Base-by-base conservation (phyloP, 139 green algal genomes). In the Marvania coccoides region DNA sequence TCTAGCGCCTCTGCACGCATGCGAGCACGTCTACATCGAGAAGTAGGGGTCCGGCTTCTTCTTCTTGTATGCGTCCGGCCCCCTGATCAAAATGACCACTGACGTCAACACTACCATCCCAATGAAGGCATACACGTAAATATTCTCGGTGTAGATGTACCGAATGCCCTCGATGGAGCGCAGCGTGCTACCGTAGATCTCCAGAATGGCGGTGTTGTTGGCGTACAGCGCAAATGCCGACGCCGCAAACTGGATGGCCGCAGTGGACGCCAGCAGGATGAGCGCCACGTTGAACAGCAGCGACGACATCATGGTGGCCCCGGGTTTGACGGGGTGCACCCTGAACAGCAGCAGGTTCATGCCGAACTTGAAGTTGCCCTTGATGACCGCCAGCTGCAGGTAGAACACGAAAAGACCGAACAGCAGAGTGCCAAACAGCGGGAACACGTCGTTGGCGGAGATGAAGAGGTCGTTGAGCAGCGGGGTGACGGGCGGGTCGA, bases 391-490 rank as follows among this genome's bases (percentile, higher is more conserved):
- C 30, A 45, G 26, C 30, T 78, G 71, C 30, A 81, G 74, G 75
- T 97, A 98, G 63, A 97, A 93, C 70, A 86, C 96, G 80, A 96
- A 98, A 36, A 92, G 26, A 7, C 79, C 83, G 70, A 98, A 98
- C 12, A 87, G 80, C 0, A 74, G 60, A 0, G 85, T 90, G n/a
- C 93, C 93, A 71, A 98, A 91, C 13, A 98, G 71, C 12, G 83
- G 76, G 58, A 95, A 98, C 13, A 84, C 88, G 42, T 65, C 57
- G 75, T 98, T 69, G 37, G 72, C 72, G 35, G 31, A 90, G 37
- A 87, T 79, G 75, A 98, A 98, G 23, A 95, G 61, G 24, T 70
- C 38, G 81, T 98, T 98, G 29, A 98, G 82, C 42, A 98, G 83
- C 3, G 90, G 80, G 26, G 70, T 71, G 34, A 95, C 68, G 37